Percentiles rank a stretch among this genome's conserved stretches.
Evolutionary conservation across 2,329 filamentous ascomycete genomes (phyloP).

Genomic region (Hypoxylon sp.): DNA sequence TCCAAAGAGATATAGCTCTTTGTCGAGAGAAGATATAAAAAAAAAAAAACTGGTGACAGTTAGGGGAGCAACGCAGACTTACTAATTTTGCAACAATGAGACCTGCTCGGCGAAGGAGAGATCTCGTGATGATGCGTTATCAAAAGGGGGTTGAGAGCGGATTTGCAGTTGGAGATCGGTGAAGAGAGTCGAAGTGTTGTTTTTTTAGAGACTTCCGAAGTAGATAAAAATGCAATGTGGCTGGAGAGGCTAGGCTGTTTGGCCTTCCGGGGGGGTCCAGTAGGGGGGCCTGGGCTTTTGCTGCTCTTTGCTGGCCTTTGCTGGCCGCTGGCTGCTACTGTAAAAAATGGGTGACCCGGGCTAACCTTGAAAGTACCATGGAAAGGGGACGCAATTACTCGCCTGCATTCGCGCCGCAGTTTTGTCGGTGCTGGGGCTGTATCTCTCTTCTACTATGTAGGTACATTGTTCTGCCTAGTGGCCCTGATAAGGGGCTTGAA

Average conservation of each 20-base stretch:
- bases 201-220: slow-evolving; percentile 43
- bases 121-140: slow-evolving; percentile 46
- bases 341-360: too few species aligned
- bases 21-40: slow-evolving; percentile 25
- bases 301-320: too few species aligned
- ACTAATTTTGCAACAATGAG: slow-evolving; percentile 47
- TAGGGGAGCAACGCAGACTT: too few species aligned
- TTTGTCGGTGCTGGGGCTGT: not conserved
- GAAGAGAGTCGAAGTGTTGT: slow-evolving; percentile 38
- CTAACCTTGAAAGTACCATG: slow-evolving; percentile 7
- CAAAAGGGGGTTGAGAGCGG: slow-evolving; percentile 43
- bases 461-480: slow-evolving; percentile 7
- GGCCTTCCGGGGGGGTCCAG: not conserved
- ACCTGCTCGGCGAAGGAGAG: slow-evolving; percentile 49
- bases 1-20: slow-evolving; percentile 35
- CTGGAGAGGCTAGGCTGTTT: slow-evolving; percentile 38
- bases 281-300: too few species aligned
- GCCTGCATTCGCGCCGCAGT: slow-evolving; percentile 19
- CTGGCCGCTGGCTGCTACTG: too few species aligned
- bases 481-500: slow-evolving; percentile 21
- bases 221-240: slow-evolving; percentile 46
- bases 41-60: too few species aligned
- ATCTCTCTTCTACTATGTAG: too few species aligned
- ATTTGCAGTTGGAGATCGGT: slow-evolving; percentile 46
- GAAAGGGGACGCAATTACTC: slow-evolving; percentile 31